Evolutionary conservation across 1,284 basidiomycete species (phyloP), one percentile per base, ranked within the genome.

Genomic region (Serendipita sp.): DNA sequence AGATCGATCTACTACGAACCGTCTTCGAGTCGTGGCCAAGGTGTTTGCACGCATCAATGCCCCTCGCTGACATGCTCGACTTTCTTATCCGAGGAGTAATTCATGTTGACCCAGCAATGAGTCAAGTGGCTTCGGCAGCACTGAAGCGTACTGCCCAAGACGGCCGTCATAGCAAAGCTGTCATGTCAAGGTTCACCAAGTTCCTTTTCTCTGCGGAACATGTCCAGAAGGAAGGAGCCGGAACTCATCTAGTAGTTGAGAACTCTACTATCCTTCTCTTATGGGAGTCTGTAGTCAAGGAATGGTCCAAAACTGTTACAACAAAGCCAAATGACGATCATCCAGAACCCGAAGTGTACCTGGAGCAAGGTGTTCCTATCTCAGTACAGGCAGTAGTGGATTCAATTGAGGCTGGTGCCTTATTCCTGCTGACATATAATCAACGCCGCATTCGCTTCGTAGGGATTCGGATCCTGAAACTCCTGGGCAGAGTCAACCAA

Each of bases 21-120:
- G 85, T 89, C 70, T 88, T 95, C 71, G 85, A 90, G 64, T 81
- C 88, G 2, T 90, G 93, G 84, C 94, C 93, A 0, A 82, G 91
- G 5, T 87, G 85, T 66, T 76, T 94, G 34, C 82, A 85, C 72
- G 47, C 30, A 8, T 61, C 74, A 82, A 61, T 72, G 78, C 62
- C 72, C 6, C 72, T 87, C 62, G 73, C 78, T 3, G 85, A 87
- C 60, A 82, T 85, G 0, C 79, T 93, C 61, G 86, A 91, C 66
- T 85, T 93, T 75, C 80, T 96, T 26, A 79, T 94, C 58, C 82
- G 84, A 22, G 88, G 88, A 0, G 80, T 91, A 26, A 80, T 92
- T 43, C 93, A 94, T 67, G 84, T 93, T 29, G 92, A 97, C 67
- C 87, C 88, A 1, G 70, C 74, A 1, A 76, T 96, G 2, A 83